Percentiles rank a stretch among this genome's conserved stretches.
Conservation (phyloP, 345 rosid genomes). For the Linum lewisii region DNA sequence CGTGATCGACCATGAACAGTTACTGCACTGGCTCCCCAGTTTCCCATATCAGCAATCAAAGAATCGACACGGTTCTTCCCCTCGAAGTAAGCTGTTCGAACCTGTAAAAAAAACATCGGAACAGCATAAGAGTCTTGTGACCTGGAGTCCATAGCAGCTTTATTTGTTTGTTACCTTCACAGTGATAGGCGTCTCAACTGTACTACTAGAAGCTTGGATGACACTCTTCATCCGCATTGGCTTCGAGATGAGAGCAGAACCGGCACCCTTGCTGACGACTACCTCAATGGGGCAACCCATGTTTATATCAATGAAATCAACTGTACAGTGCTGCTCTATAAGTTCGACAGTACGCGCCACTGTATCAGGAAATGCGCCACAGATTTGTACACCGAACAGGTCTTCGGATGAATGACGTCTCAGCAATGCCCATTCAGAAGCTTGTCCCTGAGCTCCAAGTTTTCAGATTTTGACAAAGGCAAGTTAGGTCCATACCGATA, state of each 20-base stretch:
- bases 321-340: constrained; percentile 60
- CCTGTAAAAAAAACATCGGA: constrained; percentile 33
- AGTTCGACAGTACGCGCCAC: constrained; percentile 69
- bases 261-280: constrained; percentile 91
- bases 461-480: background rate
- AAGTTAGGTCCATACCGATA: background rate
- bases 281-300: constrained; percentile 97
- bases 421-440: constrained; percentile 97
- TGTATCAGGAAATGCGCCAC: constrained; percentile 68
- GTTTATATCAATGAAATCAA: constrained; percentile 90
- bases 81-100: constrained; percentile 70
- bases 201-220: constrained; percentile 54
- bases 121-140: constrained; percentile 5
- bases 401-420: constrained; percentile 86
- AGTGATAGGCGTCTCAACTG: constrained; percentile 76
- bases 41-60: constrained; percentile 54
- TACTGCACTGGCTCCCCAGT: constrained; percentile 85
- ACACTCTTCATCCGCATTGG: constrained; percentile 75
- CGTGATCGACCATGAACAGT: constrained; percentile 92
- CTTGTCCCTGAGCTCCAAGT: constrained; percentile 55
- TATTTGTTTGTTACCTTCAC: constrained; percentile 46
- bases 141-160: background rate
- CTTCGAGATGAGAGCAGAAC: constrained; percentile 77
- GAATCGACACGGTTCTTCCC: constrained; percentile 78
- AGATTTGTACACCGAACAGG: constrained; percentile 92